Base-by-base conservation (phyloP, 352 stramenopile genomes). In the Phytopythium cucurbitacearum region DNA sequence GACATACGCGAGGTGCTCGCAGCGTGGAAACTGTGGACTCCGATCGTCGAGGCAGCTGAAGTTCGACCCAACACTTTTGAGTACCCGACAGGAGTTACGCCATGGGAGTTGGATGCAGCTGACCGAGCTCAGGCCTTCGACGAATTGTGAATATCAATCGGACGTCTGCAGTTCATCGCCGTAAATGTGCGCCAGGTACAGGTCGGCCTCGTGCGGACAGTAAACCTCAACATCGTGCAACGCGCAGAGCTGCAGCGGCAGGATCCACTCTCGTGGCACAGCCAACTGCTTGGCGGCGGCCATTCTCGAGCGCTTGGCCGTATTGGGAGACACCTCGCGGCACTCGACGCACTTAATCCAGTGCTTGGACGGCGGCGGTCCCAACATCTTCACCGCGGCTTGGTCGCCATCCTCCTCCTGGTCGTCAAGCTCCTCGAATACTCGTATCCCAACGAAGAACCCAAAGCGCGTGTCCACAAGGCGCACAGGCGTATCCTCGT, bases 11-110 rank as follows among this genome's bases (percentile, higher is more conserved):
- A 93, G 33, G 56, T 90, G 5, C 53, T 90, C 16, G 74, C 78
- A 8, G 64, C 78, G 3, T 93, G 80, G 79, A 48, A 32, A 10
- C 15, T 91, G 8, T 93, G 80, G 78, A 80, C 65, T 9, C 76
- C 80, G 5, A 62, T 93, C 34, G 52, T 80, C n/a, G 40, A 81
- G 21, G 49, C 67, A 16, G 55, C 65, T 1, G 69, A 83, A 46
- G 9, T 28, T 28, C 21, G 21, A 28, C 21, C 21, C 21, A 2
- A 28, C 21, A 28, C 21, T 28, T 28, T 28, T 2, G 21, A 28
- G 21, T 28, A 28, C 21, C 21, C 21, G 21, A 28, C 21, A 28
- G 21, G 21, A 28, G 21, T 28, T 28, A 28, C 21, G 21, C 21
- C 21, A 83, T 2, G 72, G 79, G 3, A 87, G 40, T 33, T 36